Base-by-base conservation (phyloP, 495 filamentous ascomycete species). In the Neurospora sp. region DNA sequence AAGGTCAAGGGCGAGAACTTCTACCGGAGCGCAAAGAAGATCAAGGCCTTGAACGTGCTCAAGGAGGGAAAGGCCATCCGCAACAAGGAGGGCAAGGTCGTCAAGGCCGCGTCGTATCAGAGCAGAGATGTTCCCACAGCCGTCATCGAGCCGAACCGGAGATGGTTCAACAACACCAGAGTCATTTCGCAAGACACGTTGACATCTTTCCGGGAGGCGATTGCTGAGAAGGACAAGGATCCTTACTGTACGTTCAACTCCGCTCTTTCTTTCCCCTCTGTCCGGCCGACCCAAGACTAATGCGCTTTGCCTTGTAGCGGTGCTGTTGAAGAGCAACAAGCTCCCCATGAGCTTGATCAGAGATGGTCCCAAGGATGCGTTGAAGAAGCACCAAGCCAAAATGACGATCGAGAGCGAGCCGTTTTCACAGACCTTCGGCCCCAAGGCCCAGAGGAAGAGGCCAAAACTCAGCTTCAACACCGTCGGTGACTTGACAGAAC, bases 381-480 rank as follows among this genome's bases (percentile, higher is more conserved):
- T 96, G 66, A 97, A 97, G 84, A 90, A 97, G 79, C 95, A 98
- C 82, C 87, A 91, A 79, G 94, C 96, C 35, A 99, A 99, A 85
- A 97, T 98, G 85, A 88, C 92, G 18, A 92, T 98, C 66, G 94
- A 97, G 82, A 90, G 90, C 39, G 87, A 91, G 39, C 93, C 94
- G 0, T 99, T 94, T 82, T 84, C 85, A n/a, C 91, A 96, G 71
- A 94, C 93, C 0, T 98, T 98, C 78, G 96, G 96, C 0, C 94
- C 95, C 39, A 97, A 97, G 83, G 89, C 93, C 27, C 93, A 97
- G 80, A 85, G 96, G 72, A 99, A 99, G 83, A 84, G 94, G 62
- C 93, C 95, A 35, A 97, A 97, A 86, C 83, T 98, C 70, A 91
- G 87, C 74, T 94, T 96, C 71, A 88, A 90, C 74, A 91, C 88